Percentiles rank a stretch among this genome's conserved stretches.
phyloP scores from a whole-genome alignment of 2,329 filamentous ascomycete species.

The Elsinoe necatrix region DNA sequence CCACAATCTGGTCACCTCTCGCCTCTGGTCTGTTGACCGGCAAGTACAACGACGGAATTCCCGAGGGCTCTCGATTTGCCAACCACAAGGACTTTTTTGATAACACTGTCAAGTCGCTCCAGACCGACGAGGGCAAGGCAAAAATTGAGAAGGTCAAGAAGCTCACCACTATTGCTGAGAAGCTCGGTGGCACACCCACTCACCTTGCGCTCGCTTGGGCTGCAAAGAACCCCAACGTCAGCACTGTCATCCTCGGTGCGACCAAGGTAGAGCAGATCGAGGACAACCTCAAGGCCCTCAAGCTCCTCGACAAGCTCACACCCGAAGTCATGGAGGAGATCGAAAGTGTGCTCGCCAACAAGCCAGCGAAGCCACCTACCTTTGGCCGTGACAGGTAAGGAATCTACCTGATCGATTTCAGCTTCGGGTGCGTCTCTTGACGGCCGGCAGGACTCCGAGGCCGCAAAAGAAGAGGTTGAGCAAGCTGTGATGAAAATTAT shows the following conservation, averaged over 20 bases:
- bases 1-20: constrained; percentile 49
- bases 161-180: constrained; percentile 43
- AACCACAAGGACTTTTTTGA: constrained; percentile 51
- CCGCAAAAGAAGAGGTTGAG: constrained; percentile 9
- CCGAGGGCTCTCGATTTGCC: constrained; percentile 52
- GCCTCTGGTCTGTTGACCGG: constrained; percentile 51
- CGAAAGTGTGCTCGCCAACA: constrained; percentile 36
- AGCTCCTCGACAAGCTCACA: constrained; percentile 33
- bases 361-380: constrained; percentile 27
- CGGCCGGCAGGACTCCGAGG: background rate
- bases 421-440: background rate
- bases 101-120: constrained; percentile 45
- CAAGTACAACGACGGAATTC: constrained; percentile 57
- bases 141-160: constrained; percentile 52
- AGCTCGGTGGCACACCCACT: constrained; percentile 39
- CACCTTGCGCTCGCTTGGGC: constrained; percentile 53
- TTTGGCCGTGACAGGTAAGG: constrained; percentile 30
- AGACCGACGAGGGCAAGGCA: constrained; percentile 42
- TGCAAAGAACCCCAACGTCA: constrained; percentile 51
- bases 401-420: background rate
- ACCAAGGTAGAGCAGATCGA: constrained; percentile 43
- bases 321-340: constrained; percentile 37
- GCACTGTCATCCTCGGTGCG: constrained; percentile 48
- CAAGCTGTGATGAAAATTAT: constrained; percentile 7
- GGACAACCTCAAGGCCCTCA: constrained; percentile 41